Percentiles rank a stretch among this genome's conserved stretches.
These are phyloP conservation scores for Neurospora sp. DNA, from an alignment of 495 filamentous ascomycete genomes.

Conservation along the genomic window DNA sequence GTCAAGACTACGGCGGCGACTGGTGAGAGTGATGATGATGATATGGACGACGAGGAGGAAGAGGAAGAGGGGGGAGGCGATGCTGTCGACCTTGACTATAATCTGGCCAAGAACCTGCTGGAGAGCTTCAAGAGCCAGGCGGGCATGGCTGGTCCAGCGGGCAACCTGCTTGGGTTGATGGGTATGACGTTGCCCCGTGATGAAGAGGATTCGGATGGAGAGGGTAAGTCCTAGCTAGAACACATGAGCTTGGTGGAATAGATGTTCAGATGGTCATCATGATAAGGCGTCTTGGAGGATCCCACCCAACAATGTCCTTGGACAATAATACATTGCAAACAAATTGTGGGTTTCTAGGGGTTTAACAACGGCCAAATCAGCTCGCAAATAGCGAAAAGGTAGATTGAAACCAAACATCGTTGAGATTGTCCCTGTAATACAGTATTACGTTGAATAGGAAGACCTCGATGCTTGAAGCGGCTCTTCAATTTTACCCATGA, in stretches of 20 bases:
- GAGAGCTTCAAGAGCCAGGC: slow-evolving; percentile 84
- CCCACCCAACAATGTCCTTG: background rate
- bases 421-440: background rate
- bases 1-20: background rate
- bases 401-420: background rate
- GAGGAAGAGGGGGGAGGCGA: slow-evolving; percentile 35
- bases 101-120: slow-evolving; percentile 82
- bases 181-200: slow-evolving; percentile 70
- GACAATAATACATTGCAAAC: background rate
- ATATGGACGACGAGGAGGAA: slow-evolving; percentile 14
- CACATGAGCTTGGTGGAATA: background rate
- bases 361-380: background rate
- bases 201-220: slow-evolving; percentile 39
- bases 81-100: slow-evolving; percentile 70
- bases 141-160: slow-evolving; percentile 72
- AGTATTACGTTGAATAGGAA: background rate
- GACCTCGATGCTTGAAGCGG: background rate
- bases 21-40: slow-evolving; percentile 4
- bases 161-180: slow-evolving; percentile 80
- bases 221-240: background rate
- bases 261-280: background rate
- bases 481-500: background rate
- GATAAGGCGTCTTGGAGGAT: background rate
- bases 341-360: background rate
- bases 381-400: background rate